phyloP scores from a whole-genome alignment of 1,284 basidiomycete species.

The Moesziomyces globuligerus region DNA sequence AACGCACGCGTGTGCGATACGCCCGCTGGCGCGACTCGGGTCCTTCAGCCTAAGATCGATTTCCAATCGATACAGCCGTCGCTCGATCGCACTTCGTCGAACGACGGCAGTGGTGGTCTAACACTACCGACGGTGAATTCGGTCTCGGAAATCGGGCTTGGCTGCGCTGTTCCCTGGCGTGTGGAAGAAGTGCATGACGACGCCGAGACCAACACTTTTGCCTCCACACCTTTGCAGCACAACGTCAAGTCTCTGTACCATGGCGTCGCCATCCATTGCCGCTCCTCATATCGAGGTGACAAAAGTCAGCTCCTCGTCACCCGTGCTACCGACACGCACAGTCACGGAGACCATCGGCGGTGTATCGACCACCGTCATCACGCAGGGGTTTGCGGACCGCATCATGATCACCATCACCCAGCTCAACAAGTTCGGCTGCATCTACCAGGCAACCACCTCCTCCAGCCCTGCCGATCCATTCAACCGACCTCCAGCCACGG shows the following conservation, averaged over 20 bases:
- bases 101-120: no score
- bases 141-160: no score
- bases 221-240: no score
- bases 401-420: constrained; percentile 54
- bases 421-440: constrained; percentile 43
- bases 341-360: constrained; percentile 9
- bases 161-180: no score
- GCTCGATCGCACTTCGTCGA: neutral
- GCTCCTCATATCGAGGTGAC: neutral
- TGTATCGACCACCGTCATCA: constrained; percentile 34
- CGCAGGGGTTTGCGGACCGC: constrained; percentile 46
- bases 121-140: no score
- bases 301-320: constrained; percentile 2
- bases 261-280: no score
- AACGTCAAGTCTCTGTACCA: no score
- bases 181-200: no score
- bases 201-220: no score
- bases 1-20: neutral
- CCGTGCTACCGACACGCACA: constrained; percentile 18
- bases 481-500: neutral
- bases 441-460: constrained; percentile 39
- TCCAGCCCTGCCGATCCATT: neutral
- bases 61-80: neutral
- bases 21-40: no score
- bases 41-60: no score